Percentiles rank a stretch among this genome's conserved stretches.
Conservation (phyloP, 148 eudicot species). For the Rhododendron simsii region DNA sequence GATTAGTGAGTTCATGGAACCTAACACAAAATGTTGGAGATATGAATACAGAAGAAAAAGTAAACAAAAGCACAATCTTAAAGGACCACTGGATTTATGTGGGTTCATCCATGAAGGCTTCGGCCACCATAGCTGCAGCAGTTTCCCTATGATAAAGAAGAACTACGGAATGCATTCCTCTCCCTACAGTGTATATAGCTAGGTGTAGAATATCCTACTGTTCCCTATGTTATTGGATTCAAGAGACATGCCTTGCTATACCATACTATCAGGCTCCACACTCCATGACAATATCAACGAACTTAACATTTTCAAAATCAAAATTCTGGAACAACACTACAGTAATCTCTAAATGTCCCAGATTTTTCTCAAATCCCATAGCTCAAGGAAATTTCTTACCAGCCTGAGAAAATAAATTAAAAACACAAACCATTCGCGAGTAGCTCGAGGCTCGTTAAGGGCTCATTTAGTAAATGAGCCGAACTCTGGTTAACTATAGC, state of each 20-base stretch:
- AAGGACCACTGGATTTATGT: not conserved
- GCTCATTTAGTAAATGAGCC: too few relatives aligned
- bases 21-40: too few relatives aligned
- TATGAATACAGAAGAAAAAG: too few relatives aligned
- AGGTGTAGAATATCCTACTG: not conserved
- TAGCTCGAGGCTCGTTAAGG: too few relatives aligned
- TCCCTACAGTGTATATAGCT: not conserved
- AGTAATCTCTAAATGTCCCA: not conserved
- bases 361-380: not conserved
- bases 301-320: not conserved
- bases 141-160: not conserved
- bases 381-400: not conserved
- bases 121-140: not conserved
- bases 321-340: not conserved
- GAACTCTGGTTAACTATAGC: too few relatives aligned
- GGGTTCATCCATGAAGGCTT: not conserved
- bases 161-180: not conserved
- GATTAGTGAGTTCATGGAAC: too few relatives aligned
- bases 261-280: not conserved
- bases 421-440: too few relatives aligned
- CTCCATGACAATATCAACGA: not conserved
- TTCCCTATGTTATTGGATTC: not conserved
- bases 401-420: not conserved
- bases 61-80: not conserved
- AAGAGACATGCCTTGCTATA: not conserved